These are phyloP conservation scores for Cyanidioschyzon merolae DNA, from an alignment of 23 red algal species.

Conservation along the genomic window DNA sequence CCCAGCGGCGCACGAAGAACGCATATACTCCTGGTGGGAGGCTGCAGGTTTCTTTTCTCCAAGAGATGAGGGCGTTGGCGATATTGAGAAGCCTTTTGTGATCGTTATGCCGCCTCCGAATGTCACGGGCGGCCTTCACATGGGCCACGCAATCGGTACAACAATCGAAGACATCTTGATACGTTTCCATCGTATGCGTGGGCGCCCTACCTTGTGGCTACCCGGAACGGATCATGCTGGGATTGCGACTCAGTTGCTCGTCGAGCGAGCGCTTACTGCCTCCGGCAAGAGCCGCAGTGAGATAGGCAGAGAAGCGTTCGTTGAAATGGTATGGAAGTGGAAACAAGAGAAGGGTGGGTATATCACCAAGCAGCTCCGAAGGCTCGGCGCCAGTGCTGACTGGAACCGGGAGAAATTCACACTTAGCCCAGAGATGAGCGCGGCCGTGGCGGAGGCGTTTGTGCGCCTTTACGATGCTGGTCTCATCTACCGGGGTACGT, in stretches of 20 bases:
- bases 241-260: conserved; percentile 90
- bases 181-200: conserved; percentile 80
- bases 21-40: conserved; percentile 86
- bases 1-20: conserved; percentile 36
- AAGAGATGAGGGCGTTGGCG: neutral
- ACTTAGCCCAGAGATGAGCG: conserved; percentile 40
- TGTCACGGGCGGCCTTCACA: conserved; percentile 92
- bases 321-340: conserved; percentile 89
- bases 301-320: conserved; percentile 66
- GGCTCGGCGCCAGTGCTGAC: conserved; percentile 82
- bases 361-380: conserved; percentile 84
- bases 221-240: conserved; percentile 98
- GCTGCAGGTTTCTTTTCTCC: conserved; percentile 44
- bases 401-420: conserved; percentile 80
- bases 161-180: conserved; percentile 87
- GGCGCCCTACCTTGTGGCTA: conserved; percentile 58
- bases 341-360: conserved; percentile 85
- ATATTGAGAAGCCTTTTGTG: conserved; percentile 42
- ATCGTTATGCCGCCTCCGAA: conserved; percentile 98
- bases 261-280: conserved; percentile 51
- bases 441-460: conserved; percentile 76
- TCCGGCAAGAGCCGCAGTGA: conserved; percentile 37
- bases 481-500: conserved; percentile 74
- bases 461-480: conserved; percentile 67
- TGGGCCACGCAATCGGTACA: conserved; percentile 90